Evolutionary conservation across 2,329 filamentous ascomycete genomes (phyloP), one percentile per base, ranked within the genome.

Genomic region (Cordyceps tenuipes): DNA sequence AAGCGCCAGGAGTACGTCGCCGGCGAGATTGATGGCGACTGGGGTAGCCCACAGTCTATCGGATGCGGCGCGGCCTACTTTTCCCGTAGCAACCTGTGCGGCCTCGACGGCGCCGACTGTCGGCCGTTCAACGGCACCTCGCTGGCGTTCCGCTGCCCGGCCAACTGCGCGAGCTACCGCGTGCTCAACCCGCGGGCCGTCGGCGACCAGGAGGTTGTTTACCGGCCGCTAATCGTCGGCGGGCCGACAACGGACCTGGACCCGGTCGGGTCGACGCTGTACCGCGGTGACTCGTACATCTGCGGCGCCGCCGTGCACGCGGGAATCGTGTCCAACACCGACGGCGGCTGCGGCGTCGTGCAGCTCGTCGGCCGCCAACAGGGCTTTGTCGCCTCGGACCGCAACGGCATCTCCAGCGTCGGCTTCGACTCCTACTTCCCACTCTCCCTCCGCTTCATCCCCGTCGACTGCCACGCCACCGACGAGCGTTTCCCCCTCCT

Each of bases 391-490:
- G 79, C 82, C 47, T 85, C 86, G 10, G 81, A 82, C 52, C 79
- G 79, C n/a, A 79, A 95, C 68, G 90, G 88, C 57, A 91, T 97
- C 64, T 74, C 77, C 31, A 96, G 91, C 63, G 78, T 90, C 58
- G 81, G 74, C 5, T 99, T 99, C 69, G 83, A 91, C 63, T 93
- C 91, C 0, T 91, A 90, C 64, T 99, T 99, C 67, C 94, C 94
- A 1, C 86, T 90, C 34, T 87, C 91, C 0, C 97, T 90, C 71
- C 84, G 83, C 19, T 97, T 99, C 66, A 74, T 89, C 5, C 73
- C 78, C 5, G 79, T 91, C 7, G 74, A 81, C 15, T 88, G 90
- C 66, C 81, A 84, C 54, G 87, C 90, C 17, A 79, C 80, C 59
- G 94, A 97, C 71, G 82, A 89, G 61, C 82, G 92, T 49, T 99